A percentile compares a stretch with the other conserved stretches of the same genome.
phyloP scores from a whole-genome alignment of 2,329 filamentous ascomycete genomes.

The Fusarium lateritium region DNA sequence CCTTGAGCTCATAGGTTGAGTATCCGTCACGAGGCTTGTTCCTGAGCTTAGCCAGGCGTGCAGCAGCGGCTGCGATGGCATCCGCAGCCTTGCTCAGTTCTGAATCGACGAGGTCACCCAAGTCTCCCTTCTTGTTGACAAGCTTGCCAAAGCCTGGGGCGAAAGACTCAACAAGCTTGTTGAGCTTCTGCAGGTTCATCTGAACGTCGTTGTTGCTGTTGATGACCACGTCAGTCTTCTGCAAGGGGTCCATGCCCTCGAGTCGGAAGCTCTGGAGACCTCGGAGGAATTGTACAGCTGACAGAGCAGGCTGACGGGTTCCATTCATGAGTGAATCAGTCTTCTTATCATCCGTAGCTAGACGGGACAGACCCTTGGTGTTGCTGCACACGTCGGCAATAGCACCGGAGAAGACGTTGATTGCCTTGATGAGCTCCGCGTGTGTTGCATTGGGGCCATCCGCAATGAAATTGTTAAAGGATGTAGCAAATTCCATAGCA shows the following conservation, averaged over 20 bases:
- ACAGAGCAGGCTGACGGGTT: conserved; percentile 85
- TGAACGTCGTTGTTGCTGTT: conserved; percentile 98
- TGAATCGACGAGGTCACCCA: conserved; percentile 92
- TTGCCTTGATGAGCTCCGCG: conserved; percentile 91
- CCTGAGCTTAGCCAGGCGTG: conserved; percentile 89
- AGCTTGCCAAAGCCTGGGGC: conserved; percentile 90
- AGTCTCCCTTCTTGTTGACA: conserved; percentile 82
- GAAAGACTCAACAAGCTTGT: conserved; percentile 92
- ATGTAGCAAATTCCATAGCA: conserved; percentile 96
- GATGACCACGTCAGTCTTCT: conserved; percentile 97
- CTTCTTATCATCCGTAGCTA: conserved; percentile 97
- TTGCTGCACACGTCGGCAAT: conserved; percentile 96
- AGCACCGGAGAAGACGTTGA: conserved; percentile 90
- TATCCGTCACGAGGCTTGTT: conserved; percentile 97
- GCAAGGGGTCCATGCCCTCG: conserved; percentile 88
- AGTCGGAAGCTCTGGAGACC: conserved; percentile 93
- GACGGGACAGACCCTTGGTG: conserved; percentile 92
- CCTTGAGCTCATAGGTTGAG: conserved; percentile 95
- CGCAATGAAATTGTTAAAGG: conserved; percentile 98
- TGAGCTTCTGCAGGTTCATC: conserved; percentile 92
- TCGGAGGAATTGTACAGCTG: conserved; percentile 95
- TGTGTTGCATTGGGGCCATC: conserved; percentile 94
- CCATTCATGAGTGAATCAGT: conserved; percentile 86
- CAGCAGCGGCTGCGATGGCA: conserved; percentile 92
- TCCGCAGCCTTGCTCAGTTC: conserved; percentile 95